These are phyloP conservation scores for Actinomortierella wolfii DNA, from an alignment of 371 early-diverging fungal species.

Conservation along the genomic window DNA sequence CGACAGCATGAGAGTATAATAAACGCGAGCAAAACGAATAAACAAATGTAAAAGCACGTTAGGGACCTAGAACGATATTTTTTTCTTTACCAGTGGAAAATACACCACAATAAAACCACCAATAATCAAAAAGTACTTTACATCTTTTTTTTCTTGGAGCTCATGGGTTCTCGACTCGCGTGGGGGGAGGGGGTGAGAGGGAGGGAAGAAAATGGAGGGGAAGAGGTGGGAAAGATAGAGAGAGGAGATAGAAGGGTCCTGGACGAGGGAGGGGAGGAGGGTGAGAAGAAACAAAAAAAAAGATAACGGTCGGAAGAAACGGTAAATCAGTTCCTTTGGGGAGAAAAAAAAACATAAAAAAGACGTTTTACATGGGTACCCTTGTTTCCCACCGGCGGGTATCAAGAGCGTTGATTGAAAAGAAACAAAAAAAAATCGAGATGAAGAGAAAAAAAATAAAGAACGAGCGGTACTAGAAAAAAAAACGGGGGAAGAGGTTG, in stretches of 20 bases:
- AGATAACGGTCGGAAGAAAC: neutral
- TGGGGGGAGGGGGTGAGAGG: neutral
- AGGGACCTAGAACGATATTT: neutral
- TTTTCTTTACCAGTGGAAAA: neutral
- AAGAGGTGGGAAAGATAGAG: neutral
- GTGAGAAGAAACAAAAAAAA: neutral
- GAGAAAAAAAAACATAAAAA: neutral
- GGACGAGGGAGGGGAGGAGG: neutral
- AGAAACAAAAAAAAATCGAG: neutral
- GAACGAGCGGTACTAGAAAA: neutral
- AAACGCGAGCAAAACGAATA: too few species aligned
- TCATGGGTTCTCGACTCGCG: neutral
- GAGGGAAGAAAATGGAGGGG: neutral
- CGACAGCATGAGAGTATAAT: too few species aligned
- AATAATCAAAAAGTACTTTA: too few species aligned
- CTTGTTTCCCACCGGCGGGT: neutral
- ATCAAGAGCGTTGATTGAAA: neutral
- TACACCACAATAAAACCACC: too few species aligned
- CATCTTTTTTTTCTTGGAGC: too few species aligned
- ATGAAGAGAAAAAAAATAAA: neutral
- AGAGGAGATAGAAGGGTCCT: neutral
- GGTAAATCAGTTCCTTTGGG: neutral
- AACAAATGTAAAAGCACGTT: slow-evolving; percentile 14
- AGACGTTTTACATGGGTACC: neutral
- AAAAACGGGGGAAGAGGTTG: neutral